Percentiles rank a stretch among this genome's conserved stretches.
Evolutionary conservation across 441 rosid species (phyloP).

Genomic region (Gossypium gossypioides): DNA sequence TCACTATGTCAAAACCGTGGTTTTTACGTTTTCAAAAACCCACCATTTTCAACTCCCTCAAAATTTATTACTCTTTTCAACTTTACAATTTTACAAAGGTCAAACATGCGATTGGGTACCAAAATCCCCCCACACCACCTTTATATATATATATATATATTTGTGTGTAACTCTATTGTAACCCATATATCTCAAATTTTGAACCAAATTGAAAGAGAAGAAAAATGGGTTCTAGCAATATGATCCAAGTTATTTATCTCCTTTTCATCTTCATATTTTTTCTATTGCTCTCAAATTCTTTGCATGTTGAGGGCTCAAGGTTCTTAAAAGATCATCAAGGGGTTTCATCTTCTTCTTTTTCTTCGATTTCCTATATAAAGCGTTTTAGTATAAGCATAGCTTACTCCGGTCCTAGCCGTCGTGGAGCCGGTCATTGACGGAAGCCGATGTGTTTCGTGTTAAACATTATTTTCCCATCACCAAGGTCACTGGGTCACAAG

Average conservation of each 20-base stretch:
- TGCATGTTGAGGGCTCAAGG: slow-evolving; percentile 24
- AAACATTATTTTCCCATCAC: neutral
- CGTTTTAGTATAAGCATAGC: slow-evolving; percentile 20
- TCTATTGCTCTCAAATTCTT: slow-evolving; percentile 11
- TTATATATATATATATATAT: neutral
- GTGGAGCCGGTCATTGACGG: slow-evolving; percentile 33
- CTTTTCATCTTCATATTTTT: slow-evolving; percentile 19
- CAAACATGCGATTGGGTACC: neutral
- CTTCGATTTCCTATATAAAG: neutral
- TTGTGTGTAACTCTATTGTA: neutral
- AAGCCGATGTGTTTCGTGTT: neutral
- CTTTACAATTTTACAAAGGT: neutral
- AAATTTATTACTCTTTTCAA: neutral
- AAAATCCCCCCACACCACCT: neutral
- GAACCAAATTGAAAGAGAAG: neutral
- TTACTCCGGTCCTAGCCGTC: slow-evolving; percentile 37
- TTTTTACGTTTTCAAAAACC: neutral
- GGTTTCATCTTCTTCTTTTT: neutral
- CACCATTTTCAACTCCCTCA: neutral
- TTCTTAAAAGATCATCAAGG: slow-evolving; percentile 8
- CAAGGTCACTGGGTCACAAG: neutral
- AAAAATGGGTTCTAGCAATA: slow-evolving; percentile 5
- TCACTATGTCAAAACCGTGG: neutral
- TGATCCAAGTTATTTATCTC: slow-evolving; percentile 17
- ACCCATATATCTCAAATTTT: neutral